phyloP scores from a whole-genome alignment of 2,329 filamentous ascomycete species.

The Colletotrichum gloeosporioides region DNA sequence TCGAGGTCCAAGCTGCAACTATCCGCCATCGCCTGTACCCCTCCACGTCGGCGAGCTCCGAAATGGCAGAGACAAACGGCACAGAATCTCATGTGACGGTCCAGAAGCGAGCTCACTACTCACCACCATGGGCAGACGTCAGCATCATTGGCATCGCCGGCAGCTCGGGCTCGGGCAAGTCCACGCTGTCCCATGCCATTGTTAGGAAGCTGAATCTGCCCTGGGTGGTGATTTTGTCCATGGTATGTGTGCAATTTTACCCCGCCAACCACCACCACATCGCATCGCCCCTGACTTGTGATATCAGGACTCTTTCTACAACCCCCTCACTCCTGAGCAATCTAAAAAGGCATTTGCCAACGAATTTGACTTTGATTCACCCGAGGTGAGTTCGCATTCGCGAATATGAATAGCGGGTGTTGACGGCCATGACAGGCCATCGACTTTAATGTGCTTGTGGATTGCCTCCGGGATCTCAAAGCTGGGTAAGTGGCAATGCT shows the following conservation, averaged over 20 bases:
- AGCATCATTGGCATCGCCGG: conserved; percentile 97
- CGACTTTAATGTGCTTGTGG: conserved; percentile 88
- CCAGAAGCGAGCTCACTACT: conserved; percentile 75
- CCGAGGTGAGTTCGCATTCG: conserved; percentile 54
- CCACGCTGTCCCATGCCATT: conserved; percentile 90
- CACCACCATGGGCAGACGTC: conserved; percentile 93
- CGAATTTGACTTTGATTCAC: conserved; percentile 95
- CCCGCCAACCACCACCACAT: neutral
- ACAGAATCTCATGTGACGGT: conserved; percentile 50
- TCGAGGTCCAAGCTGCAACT: conserved; percentile 1
- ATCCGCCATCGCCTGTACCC: neutral
- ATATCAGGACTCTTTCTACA: conserved; percentile 92
- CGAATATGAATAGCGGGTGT: neutral
- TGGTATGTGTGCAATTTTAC: conserved; percentile 62
- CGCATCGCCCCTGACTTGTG: neutral
- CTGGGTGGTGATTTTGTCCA: conserved; percentile 97
- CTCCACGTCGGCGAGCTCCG: conserved; percentile 8
- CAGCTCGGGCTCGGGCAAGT: conserved; percentile 94
- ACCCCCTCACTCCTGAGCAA: conserved; percentile 80
- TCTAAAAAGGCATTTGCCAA: conserved; percentile 84
- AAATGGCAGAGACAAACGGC: conserved; percentile 15
- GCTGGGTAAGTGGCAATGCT: conserved; percentile 69
- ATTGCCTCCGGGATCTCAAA: conserved; percentile 83
- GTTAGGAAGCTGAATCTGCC: conserved; percentile 88
- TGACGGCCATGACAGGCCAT: conserved; percentile 62